Evolutionary conservation across 106 monocot species (phyloP).

Genomic region (Platanthera guangdongensis): DNA sequence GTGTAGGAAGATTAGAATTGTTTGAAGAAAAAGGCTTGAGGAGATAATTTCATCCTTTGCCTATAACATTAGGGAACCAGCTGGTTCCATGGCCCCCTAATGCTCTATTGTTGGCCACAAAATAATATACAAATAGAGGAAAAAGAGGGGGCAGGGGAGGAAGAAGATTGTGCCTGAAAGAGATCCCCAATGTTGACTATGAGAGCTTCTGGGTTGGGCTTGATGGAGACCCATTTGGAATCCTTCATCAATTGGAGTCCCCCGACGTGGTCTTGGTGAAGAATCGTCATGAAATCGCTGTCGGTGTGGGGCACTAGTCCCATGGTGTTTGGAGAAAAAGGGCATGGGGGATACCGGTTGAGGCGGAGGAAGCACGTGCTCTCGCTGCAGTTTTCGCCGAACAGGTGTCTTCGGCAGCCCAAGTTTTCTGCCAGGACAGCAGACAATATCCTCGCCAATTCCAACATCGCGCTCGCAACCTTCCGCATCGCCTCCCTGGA

Average conservation of each 20-base stretch:
- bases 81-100: not conserved
- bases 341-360: constrained; percentile 59
- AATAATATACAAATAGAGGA: not conserved
- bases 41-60: not conserved
- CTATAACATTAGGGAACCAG: not conserved
- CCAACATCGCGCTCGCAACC: constrained; percentile 31
- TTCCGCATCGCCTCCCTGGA: constrained; percentile 39
- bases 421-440: constrained; percentile 40
- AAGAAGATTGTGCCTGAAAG: constrained; percentile 35
- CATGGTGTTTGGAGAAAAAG: constrained; percentile 34
- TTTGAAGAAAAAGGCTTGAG: not conserved
- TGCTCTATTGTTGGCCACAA: too few species aligned
- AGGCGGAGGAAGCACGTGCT: constrained; percentile 57
- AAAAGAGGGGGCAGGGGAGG: not conserved
- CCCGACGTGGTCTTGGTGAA: constrained; percentile 64
- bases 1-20: not conserved
- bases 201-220: constrained; percentile 46
- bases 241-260: constrained; percentile 65
- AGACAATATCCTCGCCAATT: constrained; percentile 29
- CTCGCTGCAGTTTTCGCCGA: constrained; percentile 31
- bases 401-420: constrained; percentile 10
- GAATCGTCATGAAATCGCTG: constrained; percentile 72
- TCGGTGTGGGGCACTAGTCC: constrained; percentile 68
- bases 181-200: constrained; percentile 82
- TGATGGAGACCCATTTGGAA: constrained; percentile 55